phyloP scores from a whole-genome alignment of 192 early-diverging fungal species.

The Umbelopsis sp. region DNA sequence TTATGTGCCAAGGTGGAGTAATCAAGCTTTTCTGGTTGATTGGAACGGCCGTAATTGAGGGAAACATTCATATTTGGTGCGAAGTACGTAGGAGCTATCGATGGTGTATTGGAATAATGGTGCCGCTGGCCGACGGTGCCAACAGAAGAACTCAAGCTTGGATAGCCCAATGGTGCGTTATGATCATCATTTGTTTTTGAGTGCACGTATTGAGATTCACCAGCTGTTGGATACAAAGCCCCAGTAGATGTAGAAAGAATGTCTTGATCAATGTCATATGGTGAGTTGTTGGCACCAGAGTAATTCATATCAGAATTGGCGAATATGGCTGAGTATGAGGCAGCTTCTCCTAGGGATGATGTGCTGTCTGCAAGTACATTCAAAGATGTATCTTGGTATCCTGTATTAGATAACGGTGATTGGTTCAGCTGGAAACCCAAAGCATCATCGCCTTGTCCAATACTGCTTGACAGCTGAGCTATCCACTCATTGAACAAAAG shows the following conservation, averaged over 20 bases:
- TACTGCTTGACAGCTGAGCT: constrained; percentile 22
- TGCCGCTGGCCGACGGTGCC: constrained; percentile 7
- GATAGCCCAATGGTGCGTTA: not conserved
- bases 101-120: constrained; percentile 5
- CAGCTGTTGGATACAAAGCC: not conserved
- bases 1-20: not conserved
- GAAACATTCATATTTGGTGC: constrained; percentile 8
- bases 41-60: constrained; percentile 2
- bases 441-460: constrained; percentile 5
- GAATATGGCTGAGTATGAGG: not conserved
- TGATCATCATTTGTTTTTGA: not conserved
- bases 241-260: not conserved
- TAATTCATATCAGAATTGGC: not conserved
- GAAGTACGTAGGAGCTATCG: constrained; percentile 8
- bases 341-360: not conserved
- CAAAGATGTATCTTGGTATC: not conserved
- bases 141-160: not conserved
- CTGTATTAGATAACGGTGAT: not conserved
- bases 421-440: not conserved
- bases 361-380: not conserved
- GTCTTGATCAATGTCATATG: not conserved
- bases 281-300: not conserved
- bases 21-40: not conserved
- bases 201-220: constrained; percentile 6
- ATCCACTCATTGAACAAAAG: constrained; percentile 24